A percentile compares a stretch with the other conserved stretches of the same genome.
Evolutionary conservation across 2,329 filamentous ascomycete species (phyloP).

Genomic region (Sclerotinia glacialis): DNA sequence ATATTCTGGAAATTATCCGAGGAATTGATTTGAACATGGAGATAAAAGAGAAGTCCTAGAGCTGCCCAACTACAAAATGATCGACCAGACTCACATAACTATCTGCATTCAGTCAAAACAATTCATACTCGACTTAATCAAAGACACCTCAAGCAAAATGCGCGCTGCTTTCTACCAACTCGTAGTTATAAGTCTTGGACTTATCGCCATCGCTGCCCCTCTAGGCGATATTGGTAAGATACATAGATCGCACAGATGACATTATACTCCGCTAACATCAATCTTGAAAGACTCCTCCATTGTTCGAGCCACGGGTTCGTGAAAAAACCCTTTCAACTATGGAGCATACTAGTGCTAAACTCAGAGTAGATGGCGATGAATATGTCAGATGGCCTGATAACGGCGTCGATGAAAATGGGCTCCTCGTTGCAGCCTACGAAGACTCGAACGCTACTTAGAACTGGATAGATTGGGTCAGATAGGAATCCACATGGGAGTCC

Average conservation of each 20-base stretch:
- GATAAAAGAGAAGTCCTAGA: background rate
- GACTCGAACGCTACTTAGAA: background rate
- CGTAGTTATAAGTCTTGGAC: background rate
- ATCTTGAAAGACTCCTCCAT: background rate
- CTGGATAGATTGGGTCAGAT: background rate
- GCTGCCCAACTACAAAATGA: conserved; percentile 4
- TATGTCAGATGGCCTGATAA: conserved; percentile 17
- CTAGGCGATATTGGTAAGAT: background rate
- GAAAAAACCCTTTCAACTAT: background rate
- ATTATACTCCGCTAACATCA: background rate
- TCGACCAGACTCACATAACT: background rate
- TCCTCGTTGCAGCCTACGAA: background rate
- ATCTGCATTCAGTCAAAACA: background rate
- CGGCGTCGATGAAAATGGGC: background rate
- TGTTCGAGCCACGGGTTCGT: background rate
- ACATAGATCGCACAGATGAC: background rate
- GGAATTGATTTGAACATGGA: background rate
- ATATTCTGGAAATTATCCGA: background rate
- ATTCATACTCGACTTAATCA: background rate
- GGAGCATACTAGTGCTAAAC: background rate
- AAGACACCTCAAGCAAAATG: background rate
- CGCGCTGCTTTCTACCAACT: background rate
- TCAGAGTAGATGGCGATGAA: conserved; percentile 3
- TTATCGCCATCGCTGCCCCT: conserved; percentile 11
- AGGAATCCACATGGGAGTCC: background rate